Evolutionary conservation across 768 basidiomycete species (phyloP).

Genomic region (Leucocoprinus birnbaumii): DNA sequence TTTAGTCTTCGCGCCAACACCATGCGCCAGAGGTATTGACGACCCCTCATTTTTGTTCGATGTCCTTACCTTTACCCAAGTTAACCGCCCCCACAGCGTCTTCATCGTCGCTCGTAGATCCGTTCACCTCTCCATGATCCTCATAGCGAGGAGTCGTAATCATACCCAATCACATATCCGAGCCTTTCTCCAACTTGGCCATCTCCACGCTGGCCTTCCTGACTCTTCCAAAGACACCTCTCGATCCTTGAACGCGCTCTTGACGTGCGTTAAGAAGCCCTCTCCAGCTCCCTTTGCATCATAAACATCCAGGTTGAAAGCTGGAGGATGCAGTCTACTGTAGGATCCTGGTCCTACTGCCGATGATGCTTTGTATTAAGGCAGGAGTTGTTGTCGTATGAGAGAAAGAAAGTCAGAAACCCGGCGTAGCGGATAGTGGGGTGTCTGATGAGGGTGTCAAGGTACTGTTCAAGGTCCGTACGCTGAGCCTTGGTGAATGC

Average conservation of each 20-base stretch:
- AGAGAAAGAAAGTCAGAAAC: constrained; percentile 75
- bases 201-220: constrained; percentile 74
- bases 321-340: constrained; percentile 78
- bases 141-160: constrained; percentile 62
- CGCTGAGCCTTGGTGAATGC: constrained; percentile 83
- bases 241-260: constrained; percentile 63
- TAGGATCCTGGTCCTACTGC: constrained; percentile 57
- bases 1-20: constrained; percentile 75
- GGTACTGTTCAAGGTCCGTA: constrained; percentile 79
- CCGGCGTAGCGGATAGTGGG: constrained; percentile 78
- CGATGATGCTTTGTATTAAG: constrained; percentile 55
- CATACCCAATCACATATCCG: constrained; percentile 70
- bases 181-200: constrained; percentile 75
- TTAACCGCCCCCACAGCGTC: constrained; percentile 40
- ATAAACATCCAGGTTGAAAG: constrained; percentile 75
- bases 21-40: constrained; percentile 75
- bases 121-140: constrained; percentile 41
- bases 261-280: constrained; percentile 63
- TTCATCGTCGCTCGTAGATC: constrained; percentile 32
- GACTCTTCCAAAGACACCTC: constrained; percentile 57
- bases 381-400: constrained; percentile 72
- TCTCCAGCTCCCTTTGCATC: constrained; percentile 61
- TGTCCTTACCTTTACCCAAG: too few relatives aligned
- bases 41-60: constrained; percentile 34
- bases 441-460: constrained; percentile 67